Conservation (phyloP, 257 asterid genomes). For the Mitragyna speciosa region DNA sequence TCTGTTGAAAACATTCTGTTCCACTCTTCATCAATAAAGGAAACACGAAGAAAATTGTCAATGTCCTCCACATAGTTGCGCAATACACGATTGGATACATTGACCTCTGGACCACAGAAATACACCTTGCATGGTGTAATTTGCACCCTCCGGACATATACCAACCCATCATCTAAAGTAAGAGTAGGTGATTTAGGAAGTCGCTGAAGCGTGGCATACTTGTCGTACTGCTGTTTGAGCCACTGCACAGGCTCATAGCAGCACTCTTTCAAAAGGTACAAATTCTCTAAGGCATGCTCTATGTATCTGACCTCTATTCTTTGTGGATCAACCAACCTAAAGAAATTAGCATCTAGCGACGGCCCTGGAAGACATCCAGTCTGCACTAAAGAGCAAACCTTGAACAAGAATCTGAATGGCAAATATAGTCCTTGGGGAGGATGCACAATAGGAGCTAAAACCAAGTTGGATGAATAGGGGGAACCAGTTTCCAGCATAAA, state of each 20-base stretch:
- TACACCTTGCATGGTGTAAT: slow-evolving; percentile 83
- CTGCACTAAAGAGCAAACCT: slow-evolving; percentile 68
- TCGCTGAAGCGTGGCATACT: slow-evolving; percentile 33
- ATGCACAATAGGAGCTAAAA: slow-evolving; percentile 65
- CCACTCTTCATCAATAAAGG: slow-evolving; percentile 93
- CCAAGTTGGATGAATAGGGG: slow-evolving; percentile 39
- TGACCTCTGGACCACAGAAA: slow-evolving; percentile 83
- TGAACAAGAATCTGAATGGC: slow-evolving; percentile 64
- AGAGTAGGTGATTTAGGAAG: slow-evolving; percentile 64
- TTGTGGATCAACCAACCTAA: slow-evolving; percentile 48
- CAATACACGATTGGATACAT: slow-evolving; percentile 76
- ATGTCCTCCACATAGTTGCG: slow-evolving; percentile 53
- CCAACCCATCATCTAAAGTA: slow-evolving; percentile 63
- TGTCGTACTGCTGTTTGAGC: slow-evolving; percentile 55
- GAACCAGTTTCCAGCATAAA: slow-evolving; percentile 38
- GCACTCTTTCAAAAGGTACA: slow-evolving; percentile 60
- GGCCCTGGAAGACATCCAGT: slow-evolving; percentile 85
- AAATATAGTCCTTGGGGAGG: slow-evolving; percentile 46
- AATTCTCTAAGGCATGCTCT: slow-evolving; percentile 67
- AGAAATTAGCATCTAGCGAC: slow-evolving; percentile 49
- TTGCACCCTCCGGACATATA: slow-evolving; percentile 77
- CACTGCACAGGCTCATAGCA: slow-evolving; percentile 79
- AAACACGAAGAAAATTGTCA: slow-evolving; percentile 82
- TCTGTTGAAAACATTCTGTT: slow-evolving; percentile 62
- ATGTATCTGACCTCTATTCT: slow-evolving; percentile 35